Percentiles rank a stretch among this genome's conserved stretches.
phyloP scores from a whole-genome alignment of 2,329 filamentous ascomycete genomes.

The Trichoderma harzianum region DNA sequence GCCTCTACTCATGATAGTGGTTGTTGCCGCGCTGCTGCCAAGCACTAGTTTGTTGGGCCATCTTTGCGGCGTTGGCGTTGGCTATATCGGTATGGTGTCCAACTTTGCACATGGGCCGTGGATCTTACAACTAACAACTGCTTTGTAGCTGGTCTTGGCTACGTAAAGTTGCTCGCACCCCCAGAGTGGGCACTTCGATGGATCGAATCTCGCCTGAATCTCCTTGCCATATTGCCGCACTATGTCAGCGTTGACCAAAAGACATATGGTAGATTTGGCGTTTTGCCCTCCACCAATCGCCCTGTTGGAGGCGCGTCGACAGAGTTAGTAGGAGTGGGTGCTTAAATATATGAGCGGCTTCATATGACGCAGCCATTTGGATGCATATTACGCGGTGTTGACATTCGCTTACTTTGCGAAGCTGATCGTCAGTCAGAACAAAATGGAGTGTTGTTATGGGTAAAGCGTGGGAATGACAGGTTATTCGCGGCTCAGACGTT shows the following conservation, averaged over 20 bases:
- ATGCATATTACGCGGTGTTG: not conserved
- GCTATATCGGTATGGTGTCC: constrained; percentile 71
- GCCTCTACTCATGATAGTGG: constrained; percentile 71
- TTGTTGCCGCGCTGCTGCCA: constrained; percentile 74
- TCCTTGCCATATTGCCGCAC: constrained; percentile 79
- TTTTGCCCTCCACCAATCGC: constrained; percentile 62
- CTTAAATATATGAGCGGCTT: constrained; percentile 23
- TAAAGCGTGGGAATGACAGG: not conserved
- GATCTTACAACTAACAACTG: not conserved
- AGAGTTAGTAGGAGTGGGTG: constrained; percentile 49
- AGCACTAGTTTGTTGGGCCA: constrained; percentile 84
- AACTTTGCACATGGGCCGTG: not conserved
- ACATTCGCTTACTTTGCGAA: not conserved
- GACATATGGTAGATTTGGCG: constrained; percentile 88
- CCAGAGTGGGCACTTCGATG: constrained; percentile 84
- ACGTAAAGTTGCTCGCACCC: constrained; percentile 83
- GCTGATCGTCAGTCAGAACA: not conserved
- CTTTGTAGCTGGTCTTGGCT: constrained; percentile 73
- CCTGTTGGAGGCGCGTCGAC: constrained; percentile 46
- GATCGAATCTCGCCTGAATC: constrained; percentile 83
- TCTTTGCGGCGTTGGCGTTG: constrained; percentile 75
- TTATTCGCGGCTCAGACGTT: not conserved
- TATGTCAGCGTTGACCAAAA: constrained; percentile 96
- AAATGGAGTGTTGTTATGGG: not conserved
- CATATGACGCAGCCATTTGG: not conserved